phyloP scores from a whole-genome alignment of 805 yeast genomes.

The Candida verbasci region DNA sequence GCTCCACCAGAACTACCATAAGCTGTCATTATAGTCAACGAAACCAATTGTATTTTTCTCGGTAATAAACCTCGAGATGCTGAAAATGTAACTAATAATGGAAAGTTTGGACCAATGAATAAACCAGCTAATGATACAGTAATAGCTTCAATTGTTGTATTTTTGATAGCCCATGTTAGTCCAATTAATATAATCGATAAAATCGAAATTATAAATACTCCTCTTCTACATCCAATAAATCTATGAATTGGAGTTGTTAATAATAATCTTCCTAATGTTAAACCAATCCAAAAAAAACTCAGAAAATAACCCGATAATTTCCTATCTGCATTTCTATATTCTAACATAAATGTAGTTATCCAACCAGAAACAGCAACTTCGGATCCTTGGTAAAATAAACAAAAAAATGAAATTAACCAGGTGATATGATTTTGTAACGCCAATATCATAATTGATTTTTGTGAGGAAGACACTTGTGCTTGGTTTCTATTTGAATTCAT shows the following conservation, averaged over 20 bases:
- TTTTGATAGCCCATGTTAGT: conserved; percentile 47
- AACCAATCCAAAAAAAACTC: conserved; percentile 69
- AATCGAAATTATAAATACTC: conserved; percentile 31
- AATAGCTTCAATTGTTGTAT: conserved; percentile 41
- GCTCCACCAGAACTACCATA: conserved; percentile 60
- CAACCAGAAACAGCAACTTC: conserved; percentile 71
- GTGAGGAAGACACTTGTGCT: not conserved
- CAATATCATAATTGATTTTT: conserved; percentile 21
- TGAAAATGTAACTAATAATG: conserved; percentile 43
- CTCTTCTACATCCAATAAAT: conserved; percentile 41
- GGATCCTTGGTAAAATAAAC: conserved; percentile 63
- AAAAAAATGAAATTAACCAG: conserved; percentile 48
- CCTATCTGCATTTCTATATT: conserved; percentile 46
- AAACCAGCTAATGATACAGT: conserved; percentile 50
- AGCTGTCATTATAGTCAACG: conserved; percentile 49
- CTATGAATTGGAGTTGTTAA: conserved; percentile 40
- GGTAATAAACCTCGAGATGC: conserved; percentile 44
- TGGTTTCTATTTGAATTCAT: not conserved
- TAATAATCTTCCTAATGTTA: conserved; percentile 58
- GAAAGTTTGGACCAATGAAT: conserved; percentile 64
- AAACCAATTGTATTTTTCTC: conserved; percentile 46
- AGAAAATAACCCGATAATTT: conserved; percentile 56
- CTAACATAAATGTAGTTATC: conserved; percentile 60
- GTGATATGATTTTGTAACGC: conserved; percentile 40
- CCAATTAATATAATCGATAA: conserved; percentile 32